Evolutionary conservation across 345 rosid genomes (phyloP).

Genomic region (Brassica nigra): DNA sequence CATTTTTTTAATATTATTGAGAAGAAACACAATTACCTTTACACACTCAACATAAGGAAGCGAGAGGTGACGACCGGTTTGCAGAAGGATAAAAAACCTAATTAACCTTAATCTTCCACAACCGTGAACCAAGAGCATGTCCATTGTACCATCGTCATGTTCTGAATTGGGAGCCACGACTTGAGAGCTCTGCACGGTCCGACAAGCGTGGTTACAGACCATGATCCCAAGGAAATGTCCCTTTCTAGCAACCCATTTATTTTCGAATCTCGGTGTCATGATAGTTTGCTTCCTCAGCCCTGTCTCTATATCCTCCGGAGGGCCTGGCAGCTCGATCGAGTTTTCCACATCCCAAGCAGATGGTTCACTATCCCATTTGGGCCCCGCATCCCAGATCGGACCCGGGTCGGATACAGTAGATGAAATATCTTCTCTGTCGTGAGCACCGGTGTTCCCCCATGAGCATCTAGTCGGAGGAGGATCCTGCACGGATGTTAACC

Average conservation of each 20-base stretch:
- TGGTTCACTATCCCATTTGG: slow-evolving; percentile 86
- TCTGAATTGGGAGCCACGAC: slow-evolving; percentile 94
- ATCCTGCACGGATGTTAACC: slow-evolving; percentile 69
- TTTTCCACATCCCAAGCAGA: slow-evolving; percentile 76
- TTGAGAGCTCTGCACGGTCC: slow-evolving; percentile 94
- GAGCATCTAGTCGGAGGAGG: slow-evolving; percentile 67
- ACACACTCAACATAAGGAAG: slow-evolving; percentile 94
- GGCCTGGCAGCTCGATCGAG: slow-evolving; percentile 87
- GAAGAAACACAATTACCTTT: slow-evolving; percentile 56
- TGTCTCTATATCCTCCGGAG: slow-evolving; percentile 68
- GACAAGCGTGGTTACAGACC: slow-evolving; percentile 96
- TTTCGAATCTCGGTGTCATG: slow-evolving; percentile 55
- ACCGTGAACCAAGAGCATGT: slow-evolving; percentile 89
- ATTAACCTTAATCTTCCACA: slow-evolving; percentile 78
- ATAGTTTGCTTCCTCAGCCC: slow-evolving; percentile 58
- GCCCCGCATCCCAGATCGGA: slow-evolving; percentile 98
- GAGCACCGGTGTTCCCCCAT: slow-evolving; percentile 73
- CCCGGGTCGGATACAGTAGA: slow-evolving; percentile 98
- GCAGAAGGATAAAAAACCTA: slow-evolving; percentile 86
- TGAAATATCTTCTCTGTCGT: slow-evolving; percentile 93
- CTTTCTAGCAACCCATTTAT: slow-evolving; percentile 73
- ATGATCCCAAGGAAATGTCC: slow-evolving; percentile 90
- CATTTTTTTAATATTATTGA: too few species aligned
- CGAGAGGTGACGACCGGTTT: slow-evolving; percentile 83
- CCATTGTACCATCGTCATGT: slow-evolving; percentile 84